A percentile compares a stretch with the other conserved stretches of the same genome.
phyloP scores from a whole-genome alignment of 257 asterid species.

The Solanum lignicaule region DNA sequence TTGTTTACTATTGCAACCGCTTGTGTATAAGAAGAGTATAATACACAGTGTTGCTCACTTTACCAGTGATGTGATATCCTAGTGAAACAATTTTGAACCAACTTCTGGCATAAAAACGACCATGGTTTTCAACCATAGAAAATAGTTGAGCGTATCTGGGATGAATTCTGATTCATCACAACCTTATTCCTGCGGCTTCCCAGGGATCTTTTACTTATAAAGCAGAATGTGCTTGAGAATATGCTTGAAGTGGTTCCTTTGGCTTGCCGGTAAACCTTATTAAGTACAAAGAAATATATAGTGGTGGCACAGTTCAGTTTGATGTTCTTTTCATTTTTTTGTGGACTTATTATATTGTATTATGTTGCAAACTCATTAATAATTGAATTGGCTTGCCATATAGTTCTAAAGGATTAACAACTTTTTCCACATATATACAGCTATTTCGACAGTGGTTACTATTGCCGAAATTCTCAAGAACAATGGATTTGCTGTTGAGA shows the following conservation, averaged over 20 bases:
- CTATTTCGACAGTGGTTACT: conserved; percentile 64
- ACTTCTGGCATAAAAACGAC: background rate
- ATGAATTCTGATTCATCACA: background rate
- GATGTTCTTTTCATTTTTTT: background rate
- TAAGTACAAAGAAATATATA: background rate
- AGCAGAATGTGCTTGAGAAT: background rate
- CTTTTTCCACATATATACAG: conserved; percentile 17
- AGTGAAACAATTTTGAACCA: background rate
- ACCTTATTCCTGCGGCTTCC: background rate
- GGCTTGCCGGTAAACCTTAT: background rate
- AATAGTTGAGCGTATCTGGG: background rate
- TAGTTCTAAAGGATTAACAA: background rate
- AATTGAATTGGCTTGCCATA: background rate
- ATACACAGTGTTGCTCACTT: background rate
- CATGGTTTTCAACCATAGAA: background rate
- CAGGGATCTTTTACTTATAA: background rate
- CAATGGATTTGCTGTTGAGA: conserved; percentile 64
- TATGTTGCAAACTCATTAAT: background rate
- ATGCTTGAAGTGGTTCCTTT: background rate
- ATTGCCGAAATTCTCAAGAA: conserved; percentile 69
- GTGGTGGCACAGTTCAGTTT: background rate
- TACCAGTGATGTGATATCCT: background rate
- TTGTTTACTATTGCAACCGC: background rate
- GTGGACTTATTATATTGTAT: background rate
- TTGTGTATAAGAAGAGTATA: background rate